These are phyloP conservation scores for Blastocystis sp. DNA, from an alignment of 352 stramenopile genomes.

Conservation along the genomic window DNA sequence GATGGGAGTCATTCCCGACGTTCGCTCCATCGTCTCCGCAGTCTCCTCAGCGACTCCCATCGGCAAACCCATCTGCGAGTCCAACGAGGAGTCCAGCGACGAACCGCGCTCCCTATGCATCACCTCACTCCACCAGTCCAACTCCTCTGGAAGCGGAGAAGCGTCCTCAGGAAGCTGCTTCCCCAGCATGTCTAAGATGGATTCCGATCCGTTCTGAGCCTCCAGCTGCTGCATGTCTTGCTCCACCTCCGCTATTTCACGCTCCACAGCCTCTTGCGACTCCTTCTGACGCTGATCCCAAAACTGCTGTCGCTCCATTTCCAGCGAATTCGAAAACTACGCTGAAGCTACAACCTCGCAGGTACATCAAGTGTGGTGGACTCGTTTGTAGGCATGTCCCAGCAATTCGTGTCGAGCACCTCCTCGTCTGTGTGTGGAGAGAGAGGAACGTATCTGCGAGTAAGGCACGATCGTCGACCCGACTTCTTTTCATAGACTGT, in stretches of 20 bases:
- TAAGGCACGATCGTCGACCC: neutral
- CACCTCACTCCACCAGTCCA: neutral
- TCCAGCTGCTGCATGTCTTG: neutral
- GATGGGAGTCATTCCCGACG: too few relatives aligned
- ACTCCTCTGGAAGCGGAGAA: neutral
- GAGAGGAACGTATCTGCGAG: neutral
- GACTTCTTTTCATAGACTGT: constrained; percentile 8
- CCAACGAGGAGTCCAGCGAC: neutral
- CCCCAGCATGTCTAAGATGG: neutral
- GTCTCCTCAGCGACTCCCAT: neutral
- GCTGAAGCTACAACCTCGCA: too few relatives aligned
- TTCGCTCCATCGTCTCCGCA: neutral
- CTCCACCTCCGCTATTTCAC: constrained; percentile 26
- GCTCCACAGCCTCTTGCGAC: neutral
- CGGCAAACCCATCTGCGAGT: neutral
- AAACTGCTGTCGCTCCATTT: neutral
- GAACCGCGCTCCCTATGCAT: neutral
- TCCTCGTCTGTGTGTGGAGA: neutral
- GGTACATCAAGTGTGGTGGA: neutral
- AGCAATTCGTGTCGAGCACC: constrained; percentile 30
- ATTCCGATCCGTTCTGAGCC: neutral
- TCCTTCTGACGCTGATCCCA: neutral
- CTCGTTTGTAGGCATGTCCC: constrained; percentile 34
- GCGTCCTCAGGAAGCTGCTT: neutral
- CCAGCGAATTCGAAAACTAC: neutral